These are phyloP conservation scores for Jacaranda mimosifolia DNA, from an alignment of 257 asterid species.

Conservation along the genomic window DNA sequence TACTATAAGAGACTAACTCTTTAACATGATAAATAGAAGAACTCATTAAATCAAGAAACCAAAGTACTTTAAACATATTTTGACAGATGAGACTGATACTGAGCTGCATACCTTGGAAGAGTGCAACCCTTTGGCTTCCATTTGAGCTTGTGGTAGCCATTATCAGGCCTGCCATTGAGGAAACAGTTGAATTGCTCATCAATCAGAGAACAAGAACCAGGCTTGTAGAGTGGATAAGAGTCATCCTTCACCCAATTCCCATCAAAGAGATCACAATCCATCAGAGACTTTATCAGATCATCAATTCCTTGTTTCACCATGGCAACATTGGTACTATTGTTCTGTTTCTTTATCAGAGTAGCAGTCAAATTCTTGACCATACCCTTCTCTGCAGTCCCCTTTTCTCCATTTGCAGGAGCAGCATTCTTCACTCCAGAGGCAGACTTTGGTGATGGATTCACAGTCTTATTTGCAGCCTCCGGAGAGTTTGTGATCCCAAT, in stretches of 20 bases:
- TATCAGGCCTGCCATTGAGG: conserved; percentile 82
- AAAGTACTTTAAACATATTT: background rate
- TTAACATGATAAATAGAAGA: background rate
- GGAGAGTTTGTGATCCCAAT: conserved; percentile 26
- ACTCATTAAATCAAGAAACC: conserved; percentile 14
- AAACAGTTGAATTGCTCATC: conserved; percentile 94
- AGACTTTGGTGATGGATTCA: conserved; percentile 35
- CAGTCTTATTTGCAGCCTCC: conserved; percentile 22
- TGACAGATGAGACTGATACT: background rate
- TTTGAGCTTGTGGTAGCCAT: conserved; percentile 59
- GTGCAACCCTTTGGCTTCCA: conserved; percentile 92
- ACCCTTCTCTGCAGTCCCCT: conserved; percentile 50
- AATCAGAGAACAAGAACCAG: conserved; percentile 92
- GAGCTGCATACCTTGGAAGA: conserved; percentile 71
- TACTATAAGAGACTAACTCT: background rate
- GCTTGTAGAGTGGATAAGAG: conserved; percentile 81
- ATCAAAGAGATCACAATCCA: conserved; percentile 76
- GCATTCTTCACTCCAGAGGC: conserved; percentile 19
- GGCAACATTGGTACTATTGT: conserved; percentile 32
- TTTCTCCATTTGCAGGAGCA: conserved; percentile 44
- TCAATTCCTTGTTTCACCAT: conserved; percentile 39
- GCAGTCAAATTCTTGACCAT: conserved; percentile 53
- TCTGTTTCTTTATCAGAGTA: conserved; percentile 52
- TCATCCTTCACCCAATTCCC: conserved; percentile 93
- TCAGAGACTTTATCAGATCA: conserved; percentile 64